These are phyloP conservation scores for Pythium coloratum DNA, from an alignment of 352 stramenopile genomes.

Conservation along the genomic window DNA sequence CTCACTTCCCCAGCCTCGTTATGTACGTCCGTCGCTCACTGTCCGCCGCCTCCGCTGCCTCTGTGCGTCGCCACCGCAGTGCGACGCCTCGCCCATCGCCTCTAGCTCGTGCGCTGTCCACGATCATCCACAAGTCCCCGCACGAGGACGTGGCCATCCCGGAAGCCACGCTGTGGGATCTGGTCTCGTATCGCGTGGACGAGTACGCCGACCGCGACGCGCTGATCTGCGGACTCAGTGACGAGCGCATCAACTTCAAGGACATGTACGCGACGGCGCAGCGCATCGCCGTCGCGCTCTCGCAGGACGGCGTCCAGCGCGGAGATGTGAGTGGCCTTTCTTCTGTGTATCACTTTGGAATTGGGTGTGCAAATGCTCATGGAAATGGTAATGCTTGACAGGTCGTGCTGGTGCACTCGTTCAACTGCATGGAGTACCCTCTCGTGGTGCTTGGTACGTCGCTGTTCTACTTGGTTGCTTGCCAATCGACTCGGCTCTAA, in stretches of 20 bases:
- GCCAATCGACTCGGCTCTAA: no score
- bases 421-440: constrained; percentile 74
- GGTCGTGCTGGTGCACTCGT: constrained; percentile 59
- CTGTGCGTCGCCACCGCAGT: constrained; percentile 19
- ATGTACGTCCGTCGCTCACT: constrained; percentile 18
- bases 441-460: constrained; percentile 50
- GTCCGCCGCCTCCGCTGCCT: constrained; percentile 4
- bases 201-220: constrained; percentile 42
- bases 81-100: constrained; percentile 24
- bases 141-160: constrained; percentile 52
- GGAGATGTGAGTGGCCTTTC: constrained; percentile 38
- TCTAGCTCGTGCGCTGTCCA: constrained; percentile 32
- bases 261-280: constrained; percentile 41
- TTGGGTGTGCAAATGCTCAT: no score
- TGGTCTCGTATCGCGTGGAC: constrained; percentile 40
- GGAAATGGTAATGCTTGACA: constrained; percentile 2
- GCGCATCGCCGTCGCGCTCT: constrained; percentile 46
- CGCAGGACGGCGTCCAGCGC: constrained; percentile 47
- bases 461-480: background rate
- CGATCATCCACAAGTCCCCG: constrained; percentile 60
- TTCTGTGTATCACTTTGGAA: background rate
- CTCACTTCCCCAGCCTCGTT: background rate
- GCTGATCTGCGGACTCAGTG: constrained; percentile 57
- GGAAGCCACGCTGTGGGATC: constrained; percentile 52
- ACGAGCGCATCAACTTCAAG: constrained; percentile 51